A percentile compares a stretch with the other conserved stretches of the same genome.
Conservation (phyloP, 495 filamentous ascomycete species). For the Articulospora tetracladia region DNA sequence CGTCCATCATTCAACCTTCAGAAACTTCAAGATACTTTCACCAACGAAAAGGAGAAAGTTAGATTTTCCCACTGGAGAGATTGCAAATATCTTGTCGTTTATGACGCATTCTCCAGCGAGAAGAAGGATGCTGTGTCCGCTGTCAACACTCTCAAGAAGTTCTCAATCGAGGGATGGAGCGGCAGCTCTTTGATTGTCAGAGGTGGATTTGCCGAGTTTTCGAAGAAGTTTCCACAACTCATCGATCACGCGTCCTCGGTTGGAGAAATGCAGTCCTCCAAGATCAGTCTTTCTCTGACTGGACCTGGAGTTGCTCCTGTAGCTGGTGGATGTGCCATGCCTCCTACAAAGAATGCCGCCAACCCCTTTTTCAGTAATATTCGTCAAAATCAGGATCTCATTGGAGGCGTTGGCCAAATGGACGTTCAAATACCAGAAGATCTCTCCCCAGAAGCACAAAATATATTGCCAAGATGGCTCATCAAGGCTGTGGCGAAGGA, state of each 20-base stretch:
- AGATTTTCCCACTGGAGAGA: conserved; percentile 76
- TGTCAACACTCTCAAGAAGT: conserved; percentile 88
- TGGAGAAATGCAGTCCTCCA: conserved; percentile 36
- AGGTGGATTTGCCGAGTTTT: conserved; percentile 52
- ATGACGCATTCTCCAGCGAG: conserved; percentile 73
- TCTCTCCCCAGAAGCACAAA: conserved; percentile 43
- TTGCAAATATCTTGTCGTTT: conserved; percentile 76
- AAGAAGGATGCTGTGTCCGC: conserved; percentile 73
- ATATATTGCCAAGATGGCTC: conserved; percentile 72
- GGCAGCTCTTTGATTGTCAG: conserved; percentile 70
- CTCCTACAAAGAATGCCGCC: conserved; percentile 55
- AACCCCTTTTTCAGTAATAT: conserved; percentile 98
- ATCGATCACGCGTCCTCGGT: conserved; percentile 43
- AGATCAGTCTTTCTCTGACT: conserved; percentile 41
- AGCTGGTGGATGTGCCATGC: conserved; percentile 83
- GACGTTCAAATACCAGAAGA: conserved; percentile 64
- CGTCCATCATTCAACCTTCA: conserved; percentile 86
- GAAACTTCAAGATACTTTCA: conserved; percentile 86
- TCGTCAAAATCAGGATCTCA: conserved; percentile 92
- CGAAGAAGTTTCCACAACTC: conserved; percentile 39
- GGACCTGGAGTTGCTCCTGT: conserved; percentile 65
- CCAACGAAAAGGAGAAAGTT: conserved; percentile 63
- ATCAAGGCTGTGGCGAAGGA: conserved; percentile 56
- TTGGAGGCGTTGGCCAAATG: conserved; percentile 91
- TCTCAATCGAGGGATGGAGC: conserved; percentile 76